phyloP scores from a whole-genome alignment of 352 stramenopile genomes.

The Sclerospora graminicola region DNA sequence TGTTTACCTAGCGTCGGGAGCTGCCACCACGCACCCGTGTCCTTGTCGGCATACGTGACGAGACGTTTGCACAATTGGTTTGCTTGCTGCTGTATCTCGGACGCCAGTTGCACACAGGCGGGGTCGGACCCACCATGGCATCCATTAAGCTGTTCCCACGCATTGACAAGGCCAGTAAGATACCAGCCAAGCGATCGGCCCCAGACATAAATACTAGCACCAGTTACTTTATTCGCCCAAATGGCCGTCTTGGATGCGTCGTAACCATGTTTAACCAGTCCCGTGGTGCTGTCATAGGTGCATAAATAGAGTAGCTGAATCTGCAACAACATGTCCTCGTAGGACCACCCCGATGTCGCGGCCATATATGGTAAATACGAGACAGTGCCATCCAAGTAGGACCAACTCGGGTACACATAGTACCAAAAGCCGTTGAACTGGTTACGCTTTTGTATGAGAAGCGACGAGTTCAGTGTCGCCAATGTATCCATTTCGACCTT shows the following conservation, averaged over 20 bases:
- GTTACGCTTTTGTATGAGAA: conserved; percentile 17
- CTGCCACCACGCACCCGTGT: conserved; percentile 18
- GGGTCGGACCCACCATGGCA: too few species aligned
- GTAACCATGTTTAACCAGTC: conserved; percentile 1
- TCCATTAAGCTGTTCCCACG: conserved; percentile 11
- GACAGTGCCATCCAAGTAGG: conserved; percentile 18
- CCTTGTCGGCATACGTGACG: conserved; percentile 8
- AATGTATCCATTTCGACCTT: conserved; percentile 10
- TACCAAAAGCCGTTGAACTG: conserved; percentile 22
- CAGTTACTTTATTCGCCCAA: conserved; percentile 18
- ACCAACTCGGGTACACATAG: conserved; percentile 22
- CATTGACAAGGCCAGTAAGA: conserved; percentile 16
- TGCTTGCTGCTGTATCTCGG: conserved; percentile 9
- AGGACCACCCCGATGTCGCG: conserved; percentile 13
- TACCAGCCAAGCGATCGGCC: conserved; percentile 19
- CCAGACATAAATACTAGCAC: conserved; percentile 16
- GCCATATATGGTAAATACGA: conserved; percentile 24
- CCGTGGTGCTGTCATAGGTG: conserved; percentile 13
- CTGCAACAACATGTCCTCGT: conserved; percentile 19
- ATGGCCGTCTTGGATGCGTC: conserved; percentile 14
- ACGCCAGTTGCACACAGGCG: conserved; percentile 3
- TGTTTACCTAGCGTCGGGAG: conserved; percentile 17
- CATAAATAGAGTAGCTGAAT: conserved; percentile 17
- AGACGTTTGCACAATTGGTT: conserved; percentile 13
- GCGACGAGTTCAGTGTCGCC: conserved; percentile 8